phyloP scores from a whole-genome alignment of 495 filamentous ascomycete genomes.

The Glonium stellatum region DNA sequence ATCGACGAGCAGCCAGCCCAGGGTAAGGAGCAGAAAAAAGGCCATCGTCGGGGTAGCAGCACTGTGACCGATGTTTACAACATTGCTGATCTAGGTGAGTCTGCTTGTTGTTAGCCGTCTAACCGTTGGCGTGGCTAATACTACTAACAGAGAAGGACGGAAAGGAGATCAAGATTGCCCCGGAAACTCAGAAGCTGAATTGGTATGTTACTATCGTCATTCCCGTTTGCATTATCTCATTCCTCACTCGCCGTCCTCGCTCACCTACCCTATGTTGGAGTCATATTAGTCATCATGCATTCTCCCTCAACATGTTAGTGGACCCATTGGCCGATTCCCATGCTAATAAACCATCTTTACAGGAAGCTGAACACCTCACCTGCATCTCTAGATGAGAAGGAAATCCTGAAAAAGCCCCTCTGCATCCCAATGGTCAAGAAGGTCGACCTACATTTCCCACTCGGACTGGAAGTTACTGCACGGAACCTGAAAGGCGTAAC shows the following conservation, averaged over 20 bases:
- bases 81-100: constrained; percentile 77
- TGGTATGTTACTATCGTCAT: constrained; percentile 55
- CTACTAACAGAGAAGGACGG: constrained; percentile 57
- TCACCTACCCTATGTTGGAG: background rate
- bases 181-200: constrained; percentile 81
- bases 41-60: constrained; percentile 61
- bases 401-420: constrained; percentile 71
- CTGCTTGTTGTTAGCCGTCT: constrained; percentile 8
- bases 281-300: background rate
- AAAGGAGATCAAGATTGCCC: constrained; percentile 69
- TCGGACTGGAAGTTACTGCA: constrained; percentile 81
- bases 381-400: constrained; percentile 66
- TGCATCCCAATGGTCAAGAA: constrained; percentile 79
- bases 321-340: background rate
- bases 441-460: constrained; percentile 81
- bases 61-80: constrained; percentile 63
- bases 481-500: constrained; percentile 88
- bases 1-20: constrained; percentile 65
- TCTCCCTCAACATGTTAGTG: background rate
- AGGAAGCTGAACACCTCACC: constrained; percentile 92
- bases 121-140: constrained; percentile 28
- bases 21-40: constrained; percentile 55
- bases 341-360: background rate
- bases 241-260: constrained; percentile 5
- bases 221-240: background rate